phyloP scores from a whole-genome alignment of 73 alveolate species.

The Tetrahymena thermophila region DNA sequence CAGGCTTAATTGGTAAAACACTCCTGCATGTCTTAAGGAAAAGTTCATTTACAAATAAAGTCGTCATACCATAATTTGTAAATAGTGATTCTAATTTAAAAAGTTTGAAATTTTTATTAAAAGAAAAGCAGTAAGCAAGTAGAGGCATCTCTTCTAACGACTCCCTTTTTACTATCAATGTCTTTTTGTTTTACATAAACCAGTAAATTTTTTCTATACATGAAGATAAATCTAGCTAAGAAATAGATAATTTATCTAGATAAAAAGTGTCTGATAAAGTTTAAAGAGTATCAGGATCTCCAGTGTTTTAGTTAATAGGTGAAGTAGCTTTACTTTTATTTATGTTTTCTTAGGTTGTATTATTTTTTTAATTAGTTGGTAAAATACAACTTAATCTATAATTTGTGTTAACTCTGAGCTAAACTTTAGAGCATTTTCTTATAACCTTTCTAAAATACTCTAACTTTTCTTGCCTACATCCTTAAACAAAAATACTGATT shows the following conservation, averaged over 20 bases:
- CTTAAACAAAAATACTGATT: neutral
- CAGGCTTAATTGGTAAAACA: neutral
- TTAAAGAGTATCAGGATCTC: neutral
- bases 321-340: neutral
- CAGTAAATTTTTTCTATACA: neutral
- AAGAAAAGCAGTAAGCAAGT: neutral
- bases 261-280: neutral
- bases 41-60: neutral
- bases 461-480: neutral
- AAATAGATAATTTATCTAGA: neutral
- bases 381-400: neutral
- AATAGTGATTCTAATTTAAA: neutral
- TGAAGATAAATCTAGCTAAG: neutral
- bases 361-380: neutral
- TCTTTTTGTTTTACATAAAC: neutral
- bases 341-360: neutral
- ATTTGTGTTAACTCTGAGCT: neutral
- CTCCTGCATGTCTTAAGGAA: neutral
- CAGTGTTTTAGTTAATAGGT: neutral
- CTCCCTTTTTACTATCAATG: neutral
- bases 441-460: neutral
- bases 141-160: neutral
- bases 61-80: neutral
- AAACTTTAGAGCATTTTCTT: neutral
- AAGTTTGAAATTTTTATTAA: neutral